Percentiles rank a stretch among this genome's conserved stretches.
These are phyloP conservation scores for Uromyces viciae-fabae DNA, from an alignment of 1,284 basidiomycete genomes.

Conservation along the genomic window DNA sequence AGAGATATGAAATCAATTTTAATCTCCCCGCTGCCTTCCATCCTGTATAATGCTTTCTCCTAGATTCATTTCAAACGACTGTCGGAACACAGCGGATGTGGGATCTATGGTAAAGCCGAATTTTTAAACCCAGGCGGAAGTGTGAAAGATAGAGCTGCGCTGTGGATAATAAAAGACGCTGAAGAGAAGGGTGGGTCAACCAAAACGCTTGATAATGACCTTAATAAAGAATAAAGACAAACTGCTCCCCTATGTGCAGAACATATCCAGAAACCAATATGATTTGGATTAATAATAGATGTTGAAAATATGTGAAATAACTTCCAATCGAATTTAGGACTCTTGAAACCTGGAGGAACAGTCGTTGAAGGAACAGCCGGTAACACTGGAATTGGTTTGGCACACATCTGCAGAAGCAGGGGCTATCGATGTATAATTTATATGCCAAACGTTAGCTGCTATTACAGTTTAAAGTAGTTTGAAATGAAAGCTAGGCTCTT, in stretches of 20 bases:
- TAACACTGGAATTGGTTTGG: slow-evolving; percentile 55
- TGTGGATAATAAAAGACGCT: slow-evolving; percentile 82
- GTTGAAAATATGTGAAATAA: not conserved
- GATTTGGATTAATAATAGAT: not conserved
- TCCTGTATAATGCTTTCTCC: no score
- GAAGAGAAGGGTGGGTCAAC: slow-evolving; percentile 76
- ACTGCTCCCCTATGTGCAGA: no score
- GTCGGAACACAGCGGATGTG: slow-evolving; percentile 82
- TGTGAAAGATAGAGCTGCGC: slow-evolving; percentile 94
- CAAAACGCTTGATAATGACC: no score
- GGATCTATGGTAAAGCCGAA: slow-evolving; percentile 90
- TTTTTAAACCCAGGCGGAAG: slow-evolving; percentile 99
- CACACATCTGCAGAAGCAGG: slow-evolving; percentile 54
- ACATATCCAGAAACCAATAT: no score
- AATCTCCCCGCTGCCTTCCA: no score
- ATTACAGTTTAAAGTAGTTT: not conserved
- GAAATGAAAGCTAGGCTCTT: no score
- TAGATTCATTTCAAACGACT: slow-evolving; percentile 61
- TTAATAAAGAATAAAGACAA: no score
- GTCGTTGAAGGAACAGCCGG: slow-evolving; percentile 55
- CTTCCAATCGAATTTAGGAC: slow-evolving; percentile 43
- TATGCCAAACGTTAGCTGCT: slow-evolving; percentile 52
- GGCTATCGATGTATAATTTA: slow-evolving; percentile 56
- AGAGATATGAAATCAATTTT: not conserved
- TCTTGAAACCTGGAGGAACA: slow-evolving; percentile 54